Conservation (phyloP, 163 green algal species). For the Prototheca wickerhamii region DNA sequence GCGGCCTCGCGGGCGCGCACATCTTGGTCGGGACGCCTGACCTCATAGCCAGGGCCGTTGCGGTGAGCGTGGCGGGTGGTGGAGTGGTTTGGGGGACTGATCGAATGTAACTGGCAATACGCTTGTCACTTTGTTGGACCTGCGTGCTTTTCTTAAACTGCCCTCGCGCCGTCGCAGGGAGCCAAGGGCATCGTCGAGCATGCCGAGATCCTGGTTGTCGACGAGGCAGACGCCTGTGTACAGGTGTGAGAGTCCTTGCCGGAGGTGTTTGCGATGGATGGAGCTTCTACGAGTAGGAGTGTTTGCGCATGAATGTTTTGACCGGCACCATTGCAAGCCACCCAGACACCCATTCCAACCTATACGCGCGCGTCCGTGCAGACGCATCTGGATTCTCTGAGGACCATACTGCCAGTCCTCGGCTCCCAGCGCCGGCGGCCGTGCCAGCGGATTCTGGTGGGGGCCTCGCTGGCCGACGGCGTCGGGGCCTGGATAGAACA, state of each 20-base stretch:
- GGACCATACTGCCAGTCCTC: neutral
- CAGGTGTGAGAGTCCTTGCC: slow-evolving; percentile 5
- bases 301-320: no score
- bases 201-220: slow-evolving; percentile 48
- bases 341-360: neutral
- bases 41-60: slow-evolving; percentile 33
- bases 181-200: slow-evolving; percentile 19
- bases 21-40: slow-evolving; percentile 65
- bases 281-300: neutral
- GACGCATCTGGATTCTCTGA: neutral
- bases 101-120: no score
- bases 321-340: no score
- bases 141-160: neutral
- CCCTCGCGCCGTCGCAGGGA: neutral
- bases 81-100: no score
- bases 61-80: neutral
- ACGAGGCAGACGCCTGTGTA: slow-evolving; percentile 73
- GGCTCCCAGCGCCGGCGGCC: slow-evolving; percentile 26
- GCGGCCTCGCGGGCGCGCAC: slow-evolving; percentile 45
- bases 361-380: neutral
- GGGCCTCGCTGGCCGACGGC: slow-evolving; percentile 1
- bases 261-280: neutral
- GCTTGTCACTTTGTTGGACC: no score
- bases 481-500: neutral
- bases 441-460: slow-evolving; percentile 46